These are phyloP conservation scores for Primulina huaijiensis DNA, from an alignment of 257 asterid species.

Conservation along the genomic window DNA sequence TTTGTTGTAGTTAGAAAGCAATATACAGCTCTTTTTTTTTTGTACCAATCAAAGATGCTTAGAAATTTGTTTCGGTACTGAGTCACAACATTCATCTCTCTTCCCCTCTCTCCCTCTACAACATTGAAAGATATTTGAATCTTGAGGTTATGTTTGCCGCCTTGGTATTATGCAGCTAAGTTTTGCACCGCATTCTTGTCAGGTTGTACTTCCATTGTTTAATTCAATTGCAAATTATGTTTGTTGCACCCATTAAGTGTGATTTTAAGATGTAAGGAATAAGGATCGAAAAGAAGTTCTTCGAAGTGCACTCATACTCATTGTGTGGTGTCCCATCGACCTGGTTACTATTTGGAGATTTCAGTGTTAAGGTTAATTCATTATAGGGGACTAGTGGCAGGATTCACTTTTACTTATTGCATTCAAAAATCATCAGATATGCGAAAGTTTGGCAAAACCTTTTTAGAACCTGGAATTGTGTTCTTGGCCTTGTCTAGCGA, in stretches of 20 bases:
- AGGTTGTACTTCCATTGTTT: not conserved
- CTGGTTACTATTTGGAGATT: constrained; percentile 1
- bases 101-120: not conserved
- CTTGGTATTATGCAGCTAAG: constrained; percentile 5
- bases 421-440: constrained; percentile 1
- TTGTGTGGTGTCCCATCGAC: not conserved
- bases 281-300: constrained; percentile 2
- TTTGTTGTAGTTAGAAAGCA: constrained; percentile 8
- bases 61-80: not conserved
- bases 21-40: not conserved
- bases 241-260: constrained; percentile 3
- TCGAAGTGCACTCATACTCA: not conserved
- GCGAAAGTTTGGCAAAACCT: not conserved
- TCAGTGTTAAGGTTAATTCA: constrained; percentile 2
- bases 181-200: not conserved
- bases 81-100: not conserved
- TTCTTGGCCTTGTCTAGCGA: not conserved
- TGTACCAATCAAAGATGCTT: not conserved
- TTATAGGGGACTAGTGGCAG: constrained; percentile 1
- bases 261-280: not conserved
- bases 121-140: too few species aligned
- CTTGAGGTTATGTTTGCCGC: not conserved
- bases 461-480: constrained; percentile 20
- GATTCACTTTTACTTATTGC: constrained; percentile 3
- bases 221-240: not conserved